phyloP scores from a whole-genome alignment of 179 eudicot genomes.

The Spergularia azorica region DNA sequence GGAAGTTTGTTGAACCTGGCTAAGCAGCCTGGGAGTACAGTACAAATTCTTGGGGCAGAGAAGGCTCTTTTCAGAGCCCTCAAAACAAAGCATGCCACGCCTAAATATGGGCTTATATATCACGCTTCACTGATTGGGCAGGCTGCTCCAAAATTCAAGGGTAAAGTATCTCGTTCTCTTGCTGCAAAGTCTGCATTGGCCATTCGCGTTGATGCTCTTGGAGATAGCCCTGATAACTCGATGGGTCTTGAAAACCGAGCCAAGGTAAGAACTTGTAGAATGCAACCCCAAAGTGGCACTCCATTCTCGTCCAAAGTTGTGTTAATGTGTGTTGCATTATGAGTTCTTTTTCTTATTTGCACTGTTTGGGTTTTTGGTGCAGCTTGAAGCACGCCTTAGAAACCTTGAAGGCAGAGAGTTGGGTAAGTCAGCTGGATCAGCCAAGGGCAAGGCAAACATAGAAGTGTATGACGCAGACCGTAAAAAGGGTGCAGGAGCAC shows the following conservation, averaged over 20 bases:
- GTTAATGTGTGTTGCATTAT: background rate
- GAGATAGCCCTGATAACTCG: constrained; percentile 74
- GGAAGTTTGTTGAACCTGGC: constrained; percentile 94
- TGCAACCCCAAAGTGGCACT: too few relatives aligned
- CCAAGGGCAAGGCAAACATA: constrained; percentile 92
- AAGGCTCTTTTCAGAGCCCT: constrained; percentile 96
- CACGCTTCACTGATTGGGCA: constrained; percentile 96
- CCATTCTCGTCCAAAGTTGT: background rate
- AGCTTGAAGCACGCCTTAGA: constrained; percentile 91
- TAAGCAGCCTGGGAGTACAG: constrained; percentile 98
- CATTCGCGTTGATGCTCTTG: constrained; percentile 90
- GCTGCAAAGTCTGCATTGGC: constrained; percentile 92
- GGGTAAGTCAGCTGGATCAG: constrained; percentile 82
- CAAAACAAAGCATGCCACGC: constrained; percentile 96
- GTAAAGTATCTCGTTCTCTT: constrained; percentile 89
- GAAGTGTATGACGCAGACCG: constrained; percentile 85
- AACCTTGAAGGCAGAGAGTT: constrained; percentile 86
- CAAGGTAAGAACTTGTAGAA: constrained; percentile 43
- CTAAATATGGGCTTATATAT: constrained; percentile 91
- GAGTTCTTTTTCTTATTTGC: constrained; percentile 7
- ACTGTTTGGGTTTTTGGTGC: background rate
- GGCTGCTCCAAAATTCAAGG: constrained; percentile 94
- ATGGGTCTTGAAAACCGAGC: constrained; percentile 84
- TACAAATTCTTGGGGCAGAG: constrained; percentile 97
- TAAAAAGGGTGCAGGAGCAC: constrained; percentile 76